Evolutionary conservation across 371 early-diverging fungal genomes (phyloP).

Genomic region (Mucor ambiguus): DNA sequence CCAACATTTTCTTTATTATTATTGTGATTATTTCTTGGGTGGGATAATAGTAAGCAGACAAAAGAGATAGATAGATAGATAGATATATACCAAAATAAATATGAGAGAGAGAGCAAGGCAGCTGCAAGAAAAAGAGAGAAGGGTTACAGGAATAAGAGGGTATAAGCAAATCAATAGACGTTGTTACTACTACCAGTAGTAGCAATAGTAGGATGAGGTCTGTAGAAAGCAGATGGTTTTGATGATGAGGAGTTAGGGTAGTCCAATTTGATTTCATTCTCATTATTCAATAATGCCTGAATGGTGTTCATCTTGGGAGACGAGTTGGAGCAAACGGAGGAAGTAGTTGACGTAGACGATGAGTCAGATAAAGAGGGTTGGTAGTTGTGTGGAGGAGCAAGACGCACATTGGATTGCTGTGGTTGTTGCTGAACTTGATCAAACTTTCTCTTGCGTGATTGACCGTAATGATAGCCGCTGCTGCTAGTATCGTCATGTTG

Average conservation of each 20-base stretch:
- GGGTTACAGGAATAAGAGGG: background rate
- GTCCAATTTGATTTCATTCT: conserved; percentile 11
- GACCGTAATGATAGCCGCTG: conserved; percentile 6
- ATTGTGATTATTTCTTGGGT: background rate
- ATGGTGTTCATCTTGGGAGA: conserved; percentile 34
- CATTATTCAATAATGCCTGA: conserved; percentile 36
- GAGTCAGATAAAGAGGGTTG: conserved; percentile 30
- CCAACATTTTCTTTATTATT: background rate
- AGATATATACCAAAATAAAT: background rate
- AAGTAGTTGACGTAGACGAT: conserved; percentile 34
- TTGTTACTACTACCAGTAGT: background rate
- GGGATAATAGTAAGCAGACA: background rate
- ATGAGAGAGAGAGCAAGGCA: background rate
- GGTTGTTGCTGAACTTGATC: background rate
- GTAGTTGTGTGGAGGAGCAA: conserved; percentile 22
- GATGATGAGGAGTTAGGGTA: background rate
- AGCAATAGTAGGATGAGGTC: conserved; percentile 14
- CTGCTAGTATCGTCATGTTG: background rate
- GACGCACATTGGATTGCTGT: conserved; percentile 6
- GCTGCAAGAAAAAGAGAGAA: background rate
- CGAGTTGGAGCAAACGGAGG: conserved; percentile 24
- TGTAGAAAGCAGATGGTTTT: conserved; percentile 25
- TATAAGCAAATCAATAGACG: conserved; percentile 13
- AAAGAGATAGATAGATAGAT: background rate
- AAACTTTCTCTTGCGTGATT: background rate